Evolutionary conservation across 2,329 filamentous ascomycete genomes (phyloP).

Genomic region (Fusarium oxysporum): DNA sequence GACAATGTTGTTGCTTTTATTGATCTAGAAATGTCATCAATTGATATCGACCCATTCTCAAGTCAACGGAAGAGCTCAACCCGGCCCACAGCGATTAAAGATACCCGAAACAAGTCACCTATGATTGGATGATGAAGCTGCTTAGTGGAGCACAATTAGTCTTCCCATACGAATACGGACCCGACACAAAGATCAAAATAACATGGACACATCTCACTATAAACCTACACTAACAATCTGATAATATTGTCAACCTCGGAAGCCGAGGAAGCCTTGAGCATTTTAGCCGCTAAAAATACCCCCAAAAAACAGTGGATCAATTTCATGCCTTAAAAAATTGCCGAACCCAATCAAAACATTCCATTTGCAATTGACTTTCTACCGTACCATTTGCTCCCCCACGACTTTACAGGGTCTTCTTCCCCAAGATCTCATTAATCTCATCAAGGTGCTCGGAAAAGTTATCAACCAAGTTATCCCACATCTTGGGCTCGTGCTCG

Average conservation of each 20-base stretch:
- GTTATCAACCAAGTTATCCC: constrained; percentile 42
- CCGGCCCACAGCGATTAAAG: constrained; percentile 31
- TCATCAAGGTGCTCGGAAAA: constrained; percentile 40
- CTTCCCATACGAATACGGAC: constrained; percentile 16
- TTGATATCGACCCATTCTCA: constrained; percentile 33
- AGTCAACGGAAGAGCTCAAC: constrained; percentile 24
- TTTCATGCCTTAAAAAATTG: not conserved
- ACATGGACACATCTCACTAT: fast-evolving
- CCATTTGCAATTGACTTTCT: not conserved
- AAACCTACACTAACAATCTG: fast-evolving
- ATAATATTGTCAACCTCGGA: not conserved
- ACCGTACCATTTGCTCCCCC: not conserved
- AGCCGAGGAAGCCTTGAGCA: not conserved
- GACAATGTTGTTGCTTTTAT: not conserved
- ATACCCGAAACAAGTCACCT: not conserved
- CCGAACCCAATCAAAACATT: not conserved
- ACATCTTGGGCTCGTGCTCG: constrained; percentile 45
- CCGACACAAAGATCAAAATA: not conserved
- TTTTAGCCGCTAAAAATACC: not conserved
- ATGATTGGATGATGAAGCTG: not conserved
- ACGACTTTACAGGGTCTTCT: not conserved
- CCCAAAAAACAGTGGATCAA: not conserved
- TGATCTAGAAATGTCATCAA: not conserved
- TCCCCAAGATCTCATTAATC: constrained; percentile 30
- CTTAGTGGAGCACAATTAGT: not conserved